Conservation (phyloP, 768 basidiomycete genomes). For the Leccinellum rugosiceps region DNA sequence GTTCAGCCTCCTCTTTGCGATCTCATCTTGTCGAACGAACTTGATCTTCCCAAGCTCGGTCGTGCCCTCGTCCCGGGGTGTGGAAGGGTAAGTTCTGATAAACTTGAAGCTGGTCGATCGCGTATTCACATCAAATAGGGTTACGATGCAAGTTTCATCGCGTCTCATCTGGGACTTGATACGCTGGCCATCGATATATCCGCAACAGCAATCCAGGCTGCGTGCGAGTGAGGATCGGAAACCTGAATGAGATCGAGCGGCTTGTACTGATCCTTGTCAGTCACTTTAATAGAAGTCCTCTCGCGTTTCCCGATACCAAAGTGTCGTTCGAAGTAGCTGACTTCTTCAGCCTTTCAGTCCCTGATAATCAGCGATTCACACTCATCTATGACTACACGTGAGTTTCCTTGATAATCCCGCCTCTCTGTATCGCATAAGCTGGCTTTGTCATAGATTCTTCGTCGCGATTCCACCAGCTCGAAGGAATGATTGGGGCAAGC, state of each 20-base stretch:
- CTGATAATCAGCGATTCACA: constrained; percentile 9
- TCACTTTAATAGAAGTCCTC: not conserved
- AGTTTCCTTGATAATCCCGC: not conserved
- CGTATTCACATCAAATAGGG: constrained; percentile 11
- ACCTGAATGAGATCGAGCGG: not conserved
- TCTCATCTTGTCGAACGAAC: constrained; percentile 42
- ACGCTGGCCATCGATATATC: constrained; percentile 19
- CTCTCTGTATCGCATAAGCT: not conserved
- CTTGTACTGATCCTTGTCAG: constrained; percentile 1
- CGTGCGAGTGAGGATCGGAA: constrained; percentile 16
- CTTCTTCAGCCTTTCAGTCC: constrained; percentile 19
- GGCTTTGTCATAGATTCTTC: constrained; percentile 41
- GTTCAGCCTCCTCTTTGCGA: constrained; percentile 55
- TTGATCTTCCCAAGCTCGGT: constrained; percentile 42
- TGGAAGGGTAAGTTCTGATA: constrained; percentile 37
- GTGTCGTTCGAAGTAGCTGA: constrained; percentile 20
- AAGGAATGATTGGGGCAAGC: constrained; percentile 53
- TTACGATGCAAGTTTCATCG: constrained; percentile 18
- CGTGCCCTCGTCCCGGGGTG: constrained; percentile 57
- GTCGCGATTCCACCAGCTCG: constrained; percentile 60
- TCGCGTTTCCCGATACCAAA: not conserved
- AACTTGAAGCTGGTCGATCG: not conserved
- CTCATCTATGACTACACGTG: constrained; percentile 20
- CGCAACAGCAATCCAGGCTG: constrained; percentile 13
- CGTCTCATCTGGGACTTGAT: constrained; percentile 18